These are phyloP conservation scores for Globisporangium megalacanthum DNA, from an alignment of 352 stramenopile species.

Conservation along the genomic window DNA sequence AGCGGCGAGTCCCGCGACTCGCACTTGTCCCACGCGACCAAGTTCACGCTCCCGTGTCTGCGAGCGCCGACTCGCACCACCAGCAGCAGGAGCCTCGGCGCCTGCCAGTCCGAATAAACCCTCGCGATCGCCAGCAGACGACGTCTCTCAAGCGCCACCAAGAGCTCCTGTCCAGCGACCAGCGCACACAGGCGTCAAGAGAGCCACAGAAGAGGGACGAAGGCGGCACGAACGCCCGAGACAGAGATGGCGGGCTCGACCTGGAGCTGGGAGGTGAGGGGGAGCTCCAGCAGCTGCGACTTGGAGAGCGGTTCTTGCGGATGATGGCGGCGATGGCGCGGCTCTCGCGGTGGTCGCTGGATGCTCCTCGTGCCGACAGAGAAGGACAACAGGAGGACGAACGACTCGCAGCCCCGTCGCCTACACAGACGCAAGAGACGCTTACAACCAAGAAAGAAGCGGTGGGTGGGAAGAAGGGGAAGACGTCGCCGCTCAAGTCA, in stretches of 20 bases:
- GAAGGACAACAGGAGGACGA: background rate
- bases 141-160: background rate
- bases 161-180: background rate
- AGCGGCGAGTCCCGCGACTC: constrained; percentile 34
- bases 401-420: background rate
- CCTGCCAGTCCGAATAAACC: background rate
- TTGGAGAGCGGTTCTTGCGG: constrained; percentile 50
- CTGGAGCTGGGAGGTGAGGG: background rate
- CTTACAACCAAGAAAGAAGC: constrained; percentile 4
- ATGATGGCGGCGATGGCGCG: constrained; percentile 49
- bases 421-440: constrained; percentile 4
- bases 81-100: background rate
- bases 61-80: background rate
- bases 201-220: background rate
- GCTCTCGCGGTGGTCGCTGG: constrained; percentile 23
- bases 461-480: background rate
- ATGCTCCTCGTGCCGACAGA: background rate
- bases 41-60: constrained; percentile 3
- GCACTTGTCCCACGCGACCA: constrained; percentile 43
- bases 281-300: constrained; percentile 22
- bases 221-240: background rate
- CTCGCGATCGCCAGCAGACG: too few species aligned
- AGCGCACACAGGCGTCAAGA: background rate
- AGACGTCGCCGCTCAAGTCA: constrained; percentile 3
- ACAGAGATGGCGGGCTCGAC: background rate